These are phyloP conservation scores for Acacia pycnantha DNA, from an alignment of 331 rosid genomes.

Conservation along the genomic window DNA sequence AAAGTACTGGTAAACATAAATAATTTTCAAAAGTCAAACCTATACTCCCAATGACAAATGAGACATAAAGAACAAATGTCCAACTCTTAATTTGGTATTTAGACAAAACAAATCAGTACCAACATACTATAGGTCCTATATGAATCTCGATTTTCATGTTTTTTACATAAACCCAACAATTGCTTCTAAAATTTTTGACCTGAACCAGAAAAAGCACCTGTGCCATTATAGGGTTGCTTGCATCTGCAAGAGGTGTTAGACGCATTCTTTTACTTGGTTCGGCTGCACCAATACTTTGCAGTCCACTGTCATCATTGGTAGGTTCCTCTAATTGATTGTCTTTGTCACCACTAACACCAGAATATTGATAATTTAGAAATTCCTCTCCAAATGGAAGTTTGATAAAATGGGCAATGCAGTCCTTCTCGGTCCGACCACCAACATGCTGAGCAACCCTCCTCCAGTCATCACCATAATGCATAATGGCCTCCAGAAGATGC, in stretches of 20 bases:
- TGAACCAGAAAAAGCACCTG: conserved; percentile 53
- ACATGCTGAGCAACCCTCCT: conserved; percentile 84
- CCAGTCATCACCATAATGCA: conserved; percentile 91
- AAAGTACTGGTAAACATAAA: not conserved
- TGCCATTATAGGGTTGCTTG: conserved; percentile 98
- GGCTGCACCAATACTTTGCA: conserved; percentile 35
- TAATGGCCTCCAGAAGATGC: conserved; percentile 75
- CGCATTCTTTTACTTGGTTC: conserved; percentile 59
- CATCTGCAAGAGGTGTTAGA: conserved; percentile 93
- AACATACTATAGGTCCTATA: not conserved
- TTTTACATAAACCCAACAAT: not conserved
- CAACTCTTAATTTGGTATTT: not conserved
- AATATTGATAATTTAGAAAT: conserved; percentile 40
- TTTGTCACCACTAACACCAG: conserved; percentile 28
- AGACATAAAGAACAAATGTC: not conserved
- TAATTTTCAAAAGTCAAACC: not conserved
- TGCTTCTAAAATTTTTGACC: not conserved
- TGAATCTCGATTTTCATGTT: not conserved
- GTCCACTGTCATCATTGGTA: conserved; percentile 40
- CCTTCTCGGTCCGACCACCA: conserved; percentile 82
- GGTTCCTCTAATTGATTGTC: conserved; percentile 29
- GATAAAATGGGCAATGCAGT: conserved; percentile 76
- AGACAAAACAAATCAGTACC: not conserved
- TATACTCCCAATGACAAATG: not conserved
- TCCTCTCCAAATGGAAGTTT: conserved; percentile 87